These are phyloP conservation scores for Oidium heveae DNA, from an alignment of 2,329 filamentous ascomycete genomes.

Conservation along the genomic window DNA sequence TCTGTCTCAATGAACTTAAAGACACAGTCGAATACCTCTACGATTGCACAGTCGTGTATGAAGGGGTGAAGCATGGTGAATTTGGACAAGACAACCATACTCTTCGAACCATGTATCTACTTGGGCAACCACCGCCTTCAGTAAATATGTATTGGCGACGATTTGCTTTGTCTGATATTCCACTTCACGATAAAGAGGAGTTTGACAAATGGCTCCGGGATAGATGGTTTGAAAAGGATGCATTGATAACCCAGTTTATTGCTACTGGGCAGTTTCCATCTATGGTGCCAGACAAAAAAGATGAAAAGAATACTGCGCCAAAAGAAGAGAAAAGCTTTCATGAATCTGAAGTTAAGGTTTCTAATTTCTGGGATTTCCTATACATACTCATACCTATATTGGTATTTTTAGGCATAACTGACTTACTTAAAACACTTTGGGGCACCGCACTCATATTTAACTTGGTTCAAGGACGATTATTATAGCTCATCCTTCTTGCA, in stretches of 20 bases:
- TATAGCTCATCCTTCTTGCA: too few species aligned
- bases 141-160: slow-evolving; percentile 94
- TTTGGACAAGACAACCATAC: slow-evolving; percentile 87
- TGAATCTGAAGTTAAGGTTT: too few species aligned
- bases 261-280: slow-evolving; percentile 53
- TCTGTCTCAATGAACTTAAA: slow-evolving; percentile 52
- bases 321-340: slow-evolving; percentile 1
- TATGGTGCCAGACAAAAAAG: neutral
- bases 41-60: slow-evolving; percentile 87
- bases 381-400: too few species aligned
- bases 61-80: slow-evolving; percentile 64
- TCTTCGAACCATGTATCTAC: slow-evolving; percentile 63
- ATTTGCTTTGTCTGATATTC: slow-evolving; percentile 58
- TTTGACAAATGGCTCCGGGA: slow-evolving; percentile 73
- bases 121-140: slow-evolving; percentile 72
- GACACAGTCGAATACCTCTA: slow-evolving; percentile 61
- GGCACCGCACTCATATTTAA: too few species aligned
- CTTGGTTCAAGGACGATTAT: too few species aligned
- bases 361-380: too few species aligned
- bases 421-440: too few species aligned
- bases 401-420: too few species aligned
- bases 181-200: slow-evolving; percentile 41
- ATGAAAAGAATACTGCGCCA: slow-evolving; percentile 4
- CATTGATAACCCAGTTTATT: slow-evolving; percentile 60
- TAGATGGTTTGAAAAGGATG: slow-evolving; percentile 82